A percentile compares a stretch with the other conserved stretches of the same genome.
Evolutionary conservation across 495 filamentous ascomycete genomes (phyloP).

Genomic region (Penicillium coprophilum): DNA sequence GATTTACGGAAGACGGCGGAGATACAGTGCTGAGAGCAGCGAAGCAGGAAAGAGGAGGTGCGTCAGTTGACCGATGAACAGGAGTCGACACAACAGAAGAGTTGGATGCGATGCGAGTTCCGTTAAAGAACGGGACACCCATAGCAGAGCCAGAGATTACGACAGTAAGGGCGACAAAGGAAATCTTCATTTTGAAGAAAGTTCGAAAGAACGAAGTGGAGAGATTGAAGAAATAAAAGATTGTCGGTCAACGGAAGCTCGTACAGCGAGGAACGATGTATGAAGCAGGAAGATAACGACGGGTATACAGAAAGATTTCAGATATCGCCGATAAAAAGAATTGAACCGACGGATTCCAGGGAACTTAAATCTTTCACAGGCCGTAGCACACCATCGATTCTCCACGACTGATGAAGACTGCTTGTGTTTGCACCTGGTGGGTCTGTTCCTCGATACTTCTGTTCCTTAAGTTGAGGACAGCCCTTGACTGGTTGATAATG

Average conservation of each 20-base stretch:
- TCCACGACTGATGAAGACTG: not conserved
- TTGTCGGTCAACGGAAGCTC: conserved; percentile 6
- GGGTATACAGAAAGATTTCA: conserved; percentile 6
- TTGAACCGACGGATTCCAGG: not conserved
- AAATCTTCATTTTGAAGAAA: conserved; percentile 22
- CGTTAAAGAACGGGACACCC: conserved; percentile 19
- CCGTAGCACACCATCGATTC: not conserved
- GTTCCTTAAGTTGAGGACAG: not conserved
- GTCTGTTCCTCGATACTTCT: not conserved
- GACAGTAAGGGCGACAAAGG: conserved; percentile 17
- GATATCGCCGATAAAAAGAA: conserved; percentile 17
- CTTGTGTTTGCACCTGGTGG: conserved; percentile 3
- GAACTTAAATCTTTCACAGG: conserved; percentile 19
- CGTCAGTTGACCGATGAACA: conserved; percentile 6
- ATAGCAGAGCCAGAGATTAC: conserved; percentile 21
- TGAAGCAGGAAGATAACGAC: not conserved
- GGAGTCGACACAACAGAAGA: conserved; percentile 8
- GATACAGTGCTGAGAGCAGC: conserved; percentile 5
- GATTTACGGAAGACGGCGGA: conserved; percentile 7
- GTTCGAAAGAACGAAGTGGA: not conserved
- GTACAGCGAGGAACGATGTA: not conserved
- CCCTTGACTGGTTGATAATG: not conserved
- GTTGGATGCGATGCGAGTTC: conserved; percentile 9
- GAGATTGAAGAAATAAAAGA: conserved; percentile 1
- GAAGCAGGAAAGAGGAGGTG: conserved; percentile 9